Evolutionary conservation across 169 alveolate species (phyloP), one percentile per base, ranked within the genome.

Genomic region (Amoebophrya sp.): DNA sequence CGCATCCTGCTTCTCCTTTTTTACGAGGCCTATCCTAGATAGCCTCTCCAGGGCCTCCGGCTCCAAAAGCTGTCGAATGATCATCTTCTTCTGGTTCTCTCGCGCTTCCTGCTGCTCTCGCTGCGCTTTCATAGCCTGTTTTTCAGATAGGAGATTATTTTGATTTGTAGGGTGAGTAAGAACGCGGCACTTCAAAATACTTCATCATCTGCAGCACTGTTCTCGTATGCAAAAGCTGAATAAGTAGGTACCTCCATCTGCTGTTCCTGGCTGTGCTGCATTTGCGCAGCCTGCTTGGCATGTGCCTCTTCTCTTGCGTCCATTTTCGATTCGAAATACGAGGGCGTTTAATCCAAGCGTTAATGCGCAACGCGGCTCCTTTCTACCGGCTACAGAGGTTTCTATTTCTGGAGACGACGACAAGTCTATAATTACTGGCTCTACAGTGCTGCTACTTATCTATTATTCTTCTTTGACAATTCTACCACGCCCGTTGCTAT

Each of bases 31-130:
- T 66, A 66, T 66, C 32, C 83, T 66, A 2, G 1, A 25, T 66
- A 66, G 35, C 32, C 83, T 66, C 35, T 66, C 83, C 83, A 66
- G 18, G 83, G 83, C 83, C 32, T 66, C 83, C 18, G 83, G 83
- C 32, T 66, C 83, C 29, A 66, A 25, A 3, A 66, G 35, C 35
- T 66, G 83, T 25, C 83, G 83, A n/a, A 66, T 66, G 1, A 66
- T 66, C 83, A 66, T 66, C 83, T 66, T 66, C 83, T 66, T 66
- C 35, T 66, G 83, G 35, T 66, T 47, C 66, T 47, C 29, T 7
- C 29, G 29, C 66, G 7, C 29, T 18, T 47, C 83, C 35, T 66
- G 83, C 83, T 25, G 29, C 83, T 66, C 32, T 25, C 18, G 7
- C 83, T 66, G 39, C 38, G 83, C 83, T 66, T 66, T 3, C 83